Evolutionary conservation across 345 rosid genomes (phyloP).

Genomic region (Arabidopsis arenosa): DNA sequence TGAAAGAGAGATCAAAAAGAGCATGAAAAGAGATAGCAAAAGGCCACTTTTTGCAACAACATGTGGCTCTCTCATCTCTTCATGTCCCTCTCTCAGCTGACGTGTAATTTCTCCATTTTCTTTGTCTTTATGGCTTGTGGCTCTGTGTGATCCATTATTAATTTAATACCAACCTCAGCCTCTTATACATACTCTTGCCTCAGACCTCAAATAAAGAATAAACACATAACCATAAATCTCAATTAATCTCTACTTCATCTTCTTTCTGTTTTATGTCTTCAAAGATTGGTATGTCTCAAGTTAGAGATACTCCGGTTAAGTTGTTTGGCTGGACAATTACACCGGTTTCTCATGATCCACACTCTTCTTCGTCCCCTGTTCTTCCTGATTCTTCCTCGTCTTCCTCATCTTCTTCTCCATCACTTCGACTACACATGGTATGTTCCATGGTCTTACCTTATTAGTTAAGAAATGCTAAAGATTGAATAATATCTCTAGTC

Average conservation of each 20-base stretch:
- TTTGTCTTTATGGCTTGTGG: slow-evolving; percentile 43
- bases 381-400: slow-evolving; percentile 22
- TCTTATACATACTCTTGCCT: slow-evolving; percentile 29
- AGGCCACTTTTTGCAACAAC: slow-evolving; percentile 25
- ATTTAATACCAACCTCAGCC: slow-evolving; percentile 18
- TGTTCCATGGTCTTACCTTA: slow-evolving; percentile 10
- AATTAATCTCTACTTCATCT: slow-evolving; percentile 3
- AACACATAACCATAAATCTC: slow-evolving; percentile 18
- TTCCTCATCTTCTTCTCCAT: slow-evolving; percentile 28
- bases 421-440: slow-evolving; percentile 37
- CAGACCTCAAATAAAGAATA: slow-evolving; percentile 18
- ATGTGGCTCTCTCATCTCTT: slow-evolving; percentile 44
- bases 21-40: slow-evolving; percentile 31
- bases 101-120: slow-evolving; percentile 29
- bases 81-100: slow-evolving; percentile 39
- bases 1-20: slow-evolving; percentile 33
- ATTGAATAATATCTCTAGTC: neutral
- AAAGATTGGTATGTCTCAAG: slow-evolving; percentile 17
- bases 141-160: slow-evolving; percentile 32
- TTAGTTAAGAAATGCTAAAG: neutral
- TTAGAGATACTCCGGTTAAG: slow-evolving; percentile 30
- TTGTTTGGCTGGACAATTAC: slow-evolving; percentile 41
- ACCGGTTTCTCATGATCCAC: neutral
- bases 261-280: slow-evolving; percentile 14
- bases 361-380: slow-evolving; percentile 17